Evolutionary conservation across 148 eudicot genomes (phyloP).

Genomic region (Talinum fruticosum): DNA sequence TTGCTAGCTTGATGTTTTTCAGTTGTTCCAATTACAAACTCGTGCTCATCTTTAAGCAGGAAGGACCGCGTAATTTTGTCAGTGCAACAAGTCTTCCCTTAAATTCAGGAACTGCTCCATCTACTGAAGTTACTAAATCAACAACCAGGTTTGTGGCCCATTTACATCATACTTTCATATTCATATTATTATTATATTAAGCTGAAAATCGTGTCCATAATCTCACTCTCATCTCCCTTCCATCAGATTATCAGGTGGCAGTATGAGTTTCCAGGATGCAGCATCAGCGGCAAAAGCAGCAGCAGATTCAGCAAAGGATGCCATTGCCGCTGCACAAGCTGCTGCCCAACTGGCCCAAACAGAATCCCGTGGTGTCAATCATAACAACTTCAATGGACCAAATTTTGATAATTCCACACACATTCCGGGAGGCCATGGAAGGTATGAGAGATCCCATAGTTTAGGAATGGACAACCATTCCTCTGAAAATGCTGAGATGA

Average conservation of each 20-base stretch:
- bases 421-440: constrained; percentile 9
- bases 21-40: neutral
- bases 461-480: constrained; percentile 1
- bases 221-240: neutral
- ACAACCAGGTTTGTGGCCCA: constrained; percentile 39
- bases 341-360: constrained; percentile 65
- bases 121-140: constrained; percentile 37
- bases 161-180: neutral
- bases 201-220: constrained; percentile 3
- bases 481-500: constrained; percentile 10
- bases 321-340: constrained; percentile 84
- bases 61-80: constrained; percentile 75
- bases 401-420: constrained; percentile 7
- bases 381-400: neutral
- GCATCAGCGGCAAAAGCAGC: constrained; percentile 92
- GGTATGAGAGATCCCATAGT: constrained; percentile 22
- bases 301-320: constrained; percentile 73
- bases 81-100: constrained; percentile 77
- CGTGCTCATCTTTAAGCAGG: constrained; percentile 40
- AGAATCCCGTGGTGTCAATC: constrained; percentile 15
- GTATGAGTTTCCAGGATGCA: constrained; percentile 42
- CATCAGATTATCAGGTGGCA: constrained; percentile 36
- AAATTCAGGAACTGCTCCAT: constrained; percentile 43
- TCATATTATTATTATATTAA: neutral
- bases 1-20: neutral